A percentile compares a stretch with the other conserved stretches of the same genome.
phyloP scores from a whole-genome alignment of 2,329 filamentous ascomycete genomes.

The Colletotrichum ledebouriae region DNA sequence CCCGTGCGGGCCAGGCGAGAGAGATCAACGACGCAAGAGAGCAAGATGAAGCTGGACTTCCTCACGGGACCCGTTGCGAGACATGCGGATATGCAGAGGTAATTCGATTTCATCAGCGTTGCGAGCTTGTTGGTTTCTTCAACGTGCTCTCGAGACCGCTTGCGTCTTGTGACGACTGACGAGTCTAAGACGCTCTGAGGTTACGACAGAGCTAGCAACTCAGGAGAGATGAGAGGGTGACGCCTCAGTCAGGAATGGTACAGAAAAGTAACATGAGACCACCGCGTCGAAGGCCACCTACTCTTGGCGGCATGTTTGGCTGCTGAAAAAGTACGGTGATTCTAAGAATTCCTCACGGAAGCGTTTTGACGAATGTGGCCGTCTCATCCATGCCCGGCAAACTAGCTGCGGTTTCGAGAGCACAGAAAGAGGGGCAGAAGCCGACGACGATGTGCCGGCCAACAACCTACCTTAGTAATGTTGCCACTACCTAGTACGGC shows the following conservation, averaged over 20 bases:
- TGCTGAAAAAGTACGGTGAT: conserved; percentile 21
- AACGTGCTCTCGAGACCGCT: conserved; percentile 20
- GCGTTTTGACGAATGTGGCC: conserved; percentile 25
- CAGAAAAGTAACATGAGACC: conserved; percentile 8
- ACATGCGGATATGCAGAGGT: conserved; percentile 20
- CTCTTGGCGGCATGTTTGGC: conserved; percentile 2
- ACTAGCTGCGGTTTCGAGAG: conserved; percentile 12
- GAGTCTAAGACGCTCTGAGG: background rate
- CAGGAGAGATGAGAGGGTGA: conserved; percentile 19
- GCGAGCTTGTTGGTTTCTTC: conserved; percentile 7
- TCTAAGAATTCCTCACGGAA: conserved; percentile 19
- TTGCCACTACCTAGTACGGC: background rate
- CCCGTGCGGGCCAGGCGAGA: conserved; percentile 30
- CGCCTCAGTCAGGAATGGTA: conserved; percentile 20
- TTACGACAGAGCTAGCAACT: background rate
- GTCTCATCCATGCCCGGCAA: conserved; percentile 29
- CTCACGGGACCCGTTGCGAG: conserved; percentile 35
- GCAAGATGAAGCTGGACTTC: conserved; percentile 20
- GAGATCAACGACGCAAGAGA: conserved; percentile 19
- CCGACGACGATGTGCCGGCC: background rate
- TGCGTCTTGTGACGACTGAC: conserved; percentile 18
- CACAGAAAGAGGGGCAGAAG: background rate
- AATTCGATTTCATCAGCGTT: conserved; percentile 12
- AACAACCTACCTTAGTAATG: no score
- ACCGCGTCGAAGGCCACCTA: background rate